Conservation (phyloP, 176 grass and related monocot species). For the Rhynchospora breviuscula region DNA sequence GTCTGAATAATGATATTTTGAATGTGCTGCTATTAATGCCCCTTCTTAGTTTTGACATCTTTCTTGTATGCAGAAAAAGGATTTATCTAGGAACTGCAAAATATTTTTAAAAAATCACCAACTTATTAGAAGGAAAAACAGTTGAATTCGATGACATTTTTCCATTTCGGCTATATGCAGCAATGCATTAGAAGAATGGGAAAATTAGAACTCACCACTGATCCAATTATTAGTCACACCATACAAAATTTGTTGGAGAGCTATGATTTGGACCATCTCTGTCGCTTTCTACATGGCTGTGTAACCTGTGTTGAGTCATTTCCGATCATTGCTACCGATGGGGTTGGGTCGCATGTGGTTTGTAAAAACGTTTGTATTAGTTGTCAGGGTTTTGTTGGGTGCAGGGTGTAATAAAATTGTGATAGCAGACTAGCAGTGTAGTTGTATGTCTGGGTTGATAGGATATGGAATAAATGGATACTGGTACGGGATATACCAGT, state of each 20-base stretch:
- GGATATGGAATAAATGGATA: no score
- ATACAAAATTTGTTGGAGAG: conserved; percentile 71
- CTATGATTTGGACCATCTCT: conserved; percentile 71
- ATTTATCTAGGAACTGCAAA: conserved; percentile 87
- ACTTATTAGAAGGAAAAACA: conserved; percentile 60
- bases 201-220: conserved; percentile 75
- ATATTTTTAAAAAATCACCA: conserved; percentile 80
- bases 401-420: no score
- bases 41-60: no score
- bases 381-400: no score
- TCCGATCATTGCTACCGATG: conserved; percentile 53
- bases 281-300: conserved; percentile 60
- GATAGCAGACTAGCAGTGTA: no score
- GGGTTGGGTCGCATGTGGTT: conserved; percentile 65
- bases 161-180: conserved; percentile 40
- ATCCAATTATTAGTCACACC: conserved; percentile 65
- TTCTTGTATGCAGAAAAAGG: conserved; percentile 43
- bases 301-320: conserved; percentile 24
- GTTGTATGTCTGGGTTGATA: no score
- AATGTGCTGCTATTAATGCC: not conserved
- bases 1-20: not conserved
- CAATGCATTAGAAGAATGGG: conserved; percentile 83
- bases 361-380: no score
- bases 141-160: conserved; percentile 66
- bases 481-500: no score